Conservation (phyloP, 352 stramenopile species). For the Phytophthora pseudosyringae region DNA sequence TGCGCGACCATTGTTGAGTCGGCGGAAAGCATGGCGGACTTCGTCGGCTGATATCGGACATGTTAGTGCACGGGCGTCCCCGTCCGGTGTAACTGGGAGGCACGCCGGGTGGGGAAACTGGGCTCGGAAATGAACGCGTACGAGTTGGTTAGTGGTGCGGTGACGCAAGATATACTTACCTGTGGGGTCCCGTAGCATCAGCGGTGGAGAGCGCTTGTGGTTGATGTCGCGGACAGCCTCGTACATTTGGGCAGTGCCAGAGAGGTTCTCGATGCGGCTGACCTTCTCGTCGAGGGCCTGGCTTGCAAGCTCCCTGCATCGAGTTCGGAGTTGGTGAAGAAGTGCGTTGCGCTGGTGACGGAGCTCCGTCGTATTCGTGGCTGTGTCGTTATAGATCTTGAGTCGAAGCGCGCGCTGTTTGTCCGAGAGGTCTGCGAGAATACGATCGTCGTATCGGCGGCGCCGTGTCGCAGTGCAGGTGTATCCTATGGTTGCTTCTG, state of each 20-base stretch:
- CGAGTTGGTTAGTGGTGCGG: not conserved
- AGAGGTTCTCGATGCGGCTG: not conserved
- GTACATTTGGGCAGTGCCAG: not conserved
- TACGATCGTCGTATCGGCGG: not conserved
- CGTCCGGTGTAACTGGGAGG: not conserved
- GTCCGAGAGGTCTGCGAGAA: not conserved
- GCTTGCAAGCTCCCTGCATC: not conserved
- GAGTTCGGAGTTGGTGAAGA: not conserved
- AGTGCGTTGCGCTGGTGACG: not conserved
- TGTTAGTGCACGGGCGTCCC: not conserved
- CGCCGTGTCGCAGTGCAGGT: too few species aligned
- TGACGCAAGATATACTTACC: constrained; percentile 9
- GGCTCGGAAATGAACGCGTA: not conserved
- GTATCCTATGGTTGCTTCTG: too few species aligned
- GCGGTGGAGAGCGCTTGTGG: not conserved
- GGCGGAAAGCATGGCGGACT: not conserved
- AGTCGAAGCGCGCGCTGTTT: not conserved
- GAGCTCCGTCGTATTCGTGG: not conserved
- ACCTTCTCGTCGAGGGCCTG: not conserved
- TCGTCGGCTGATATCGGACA: not conserved
- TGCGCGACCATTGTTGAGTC: constrained; percentile 1
- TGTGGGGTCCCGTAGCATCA: not conserved
- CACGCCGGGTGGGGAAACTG: not conserved
- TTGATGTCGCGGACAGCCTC: not conserved
- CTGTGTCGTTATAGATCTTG: not conserved